Conservation (phyloP, 495 filamentous ascomycete species). For the Neurospora intermedia region DNA sequence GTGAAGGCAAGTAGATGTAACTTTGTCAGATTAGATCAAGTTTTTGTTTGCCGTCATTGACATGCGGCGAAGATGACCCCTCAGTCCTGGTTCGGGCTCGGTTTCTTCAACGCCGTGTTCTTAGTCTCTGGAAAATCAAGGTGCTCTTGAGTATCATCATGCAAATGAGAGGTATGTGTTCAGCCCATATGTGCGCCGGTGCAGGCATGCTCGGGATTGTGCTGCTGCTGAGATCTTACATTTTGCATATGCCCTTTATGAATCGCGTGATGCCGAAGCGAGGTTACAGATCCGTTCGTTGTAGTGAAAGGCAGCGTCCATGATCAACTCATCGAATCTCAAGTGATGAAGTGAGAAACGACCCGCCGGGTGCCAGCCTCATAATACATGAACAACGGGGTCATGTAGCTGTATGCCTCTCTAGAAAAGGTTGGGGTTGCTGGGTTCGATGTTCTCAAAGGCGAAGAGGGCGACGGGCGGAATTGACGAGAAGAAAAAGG, state of each 20-base stretch:
- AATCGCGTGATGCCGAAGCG: not conserved
- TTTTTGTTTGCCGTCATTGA: slow-evolving; percentile 35
- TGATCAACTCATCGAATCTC: not conserved
- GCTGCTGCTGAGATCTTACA: not conserved
- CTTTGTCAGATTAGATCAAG: slow-evolving; percentile 47
- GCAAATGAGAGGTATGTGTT: slow-evolving; percentile 4
- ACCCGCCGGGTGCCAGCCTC: not conserved
- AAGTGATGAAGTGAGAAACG: not conserved
- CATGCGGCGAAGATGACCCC: slow-evolving; percentile 40
- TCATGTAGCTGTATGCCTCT: not conserved
- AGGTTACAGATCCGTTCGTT: not conserved
- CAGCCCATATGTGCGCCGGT: not conserved
- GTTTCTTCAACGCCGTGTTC: slow-evolving; percentile 31
- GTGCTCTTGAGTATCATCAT: slow-evolving; percentile 37
- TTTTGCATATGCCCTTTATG: not conserved
- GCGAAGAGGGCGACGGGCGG: not conserved
- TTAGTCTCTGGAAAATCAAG: slow-evolving; percentile 27
- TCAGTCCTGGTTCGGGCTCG: slow-evolving; percentile 22
- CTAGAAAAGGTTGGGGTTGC: not conserved
- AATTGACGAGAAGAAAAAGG: not conserved
- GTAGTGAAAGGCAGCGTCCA: not conserved
- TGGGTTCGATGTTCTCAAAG: not conserved
- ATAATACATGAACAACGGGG: not conserved
- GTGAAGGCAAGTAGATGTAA: not conserved
- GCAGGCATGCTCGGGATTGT: not conserved